These are phyloP conservation scores for Trametes polyzona DNA, from an alignment of 1,284 basidiomycete genomes.

Conservation along the genomic window DNA sequence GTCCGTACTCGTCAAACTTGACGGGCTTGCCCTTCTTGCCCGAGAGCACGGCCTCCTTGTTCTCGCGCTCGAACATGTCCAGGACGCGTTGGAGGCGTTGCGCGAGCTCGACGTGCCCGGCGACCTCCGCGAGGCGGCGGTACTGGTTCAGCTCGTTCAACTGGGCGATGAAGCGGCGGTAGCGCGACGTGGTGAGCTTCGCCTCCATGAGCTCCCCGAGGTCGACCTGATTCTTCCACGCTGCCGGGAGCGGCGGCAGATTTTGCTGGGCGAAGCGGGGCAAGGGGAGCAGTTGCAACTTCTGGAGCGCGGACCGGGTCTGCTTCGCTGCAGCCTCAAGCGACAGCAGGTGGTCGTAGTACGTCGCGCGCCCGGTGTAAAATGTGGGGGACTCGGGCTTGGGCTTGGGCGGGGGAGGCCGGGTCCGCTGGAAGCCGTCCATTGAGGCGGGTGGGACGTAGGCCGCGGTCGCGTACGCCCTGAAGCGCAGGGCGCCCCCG, in stretches of 20 bases:
- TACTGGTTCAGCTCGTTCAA: slow-evolving; percentile 78
- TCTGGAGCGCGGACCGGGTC: slow-evolving; percentile 63
- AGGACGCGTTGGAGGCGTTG: slow-evolving; percentile 58
- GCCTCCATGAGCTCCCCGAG: slow-evolving; percentile 63
- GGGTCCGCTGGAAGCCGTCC: slow-evolving; percentile 26
- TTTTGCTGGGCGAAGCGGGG: slow-evolving; percentile 70
- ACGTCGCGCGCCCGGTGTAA: slow-evolving; percentile 85
- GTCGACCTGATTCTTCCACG: slow-evolving; percentile 71
- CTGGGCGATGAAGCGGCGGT: slow-evolving; percentile 66
- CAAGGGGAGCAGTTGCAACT: slow-evolving; percentile 75
- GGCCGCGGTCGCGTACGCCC: slow-evolving; percentile 30
- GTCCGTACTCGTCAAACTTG: slow-evolving; percentile 70
- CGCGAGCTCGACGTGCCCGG: slow-evolving; percentile 65
- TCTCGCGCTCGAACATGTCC: slow-evolving; percentile 63
- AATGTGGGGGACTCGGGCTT: slow-evolving; percentile 71
- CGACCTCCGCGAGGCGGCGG: slow-evolving; percentile 66
- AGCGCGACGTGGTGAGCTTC: slow-evolving; percentile 73
- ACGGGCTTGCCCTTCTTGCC: slow-evolving; percentile 60
- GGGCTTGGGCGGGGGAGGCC: slow-evolving; percentile 33
- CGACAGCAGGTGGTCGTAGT: slow-evolving; percentile 73
- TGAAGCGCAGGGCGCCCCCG: slow-evolving; percentile 18
- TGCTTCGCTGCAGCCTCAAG: slow-evolving; percentile 70
- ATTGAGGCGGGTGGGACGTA: slow-evolving; percentile 42
- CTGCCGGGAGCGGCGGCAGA: slow-evolving; percentile 59
- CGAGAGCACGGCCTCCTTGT: slow-evolving; percentile 60